Evolutionary conservation across 2,329 filamentous ascomycete genomes (phyloP), one percentile per base, ranked within the genome.

Genomic region (Septoria petroselini): DNA sequence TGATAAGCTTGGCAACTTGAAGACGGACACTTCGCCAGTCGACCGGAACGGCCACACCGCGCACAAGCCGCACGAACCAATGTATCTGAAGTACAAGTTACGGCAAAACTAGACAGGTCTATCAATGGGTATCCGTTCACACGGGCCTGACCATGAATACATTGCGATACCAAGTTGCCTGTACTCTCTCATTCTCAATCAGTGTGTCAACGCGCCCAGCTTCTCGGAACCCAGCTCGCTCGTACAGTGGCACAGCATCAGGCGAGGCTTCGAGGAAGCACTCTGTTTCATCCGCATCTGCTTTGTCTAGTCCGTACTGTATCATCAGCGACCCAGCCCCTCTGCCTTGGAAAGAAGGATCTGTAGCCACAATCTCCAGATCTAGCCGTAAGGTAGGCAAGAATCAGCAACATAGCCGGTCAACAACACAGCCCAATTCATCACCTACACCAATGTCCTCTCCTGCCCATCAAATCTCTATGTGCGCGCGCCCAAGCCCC

Each of bases 31-130:
- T n/a, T 72, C 73, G 2, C 27, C 45, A 4, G 54, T 68, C 1
- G 62, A 75, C 48, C 53, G 62, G 7, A 74, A 75, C 50, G 56
- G 58, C 1, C 64, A 69, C 50, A 65, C 70, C 1, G 72, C 72
- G 2, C 61, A 63, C 29, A 76, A 75, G 60, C 73, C 73, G 1
- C 59, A 58, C 21, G 49, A 61, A 33, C 59, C 59, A 1, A 55
- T 68, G 5, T 67, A 64, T 19, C 42, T 77, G 5, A 71, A 68
- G 46, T 72, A 73, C 34, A 64, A 76, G 21, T 19, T 57, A 7
- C 58, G 54, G 29, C 53, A 65, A 43, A 50, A 61, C 19, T 46
- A 44, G 43, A 15, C n/a, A n/a, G n/a, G 12, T n/a, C 4, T 46
- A 38, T 38, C 14, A 19, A 38, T 7, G 12, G 9, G 17, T 35